Evolutionary conservation across 176 grass and related monocot species (phyloP).

Genomic region (Carex littledalei): DNA sequence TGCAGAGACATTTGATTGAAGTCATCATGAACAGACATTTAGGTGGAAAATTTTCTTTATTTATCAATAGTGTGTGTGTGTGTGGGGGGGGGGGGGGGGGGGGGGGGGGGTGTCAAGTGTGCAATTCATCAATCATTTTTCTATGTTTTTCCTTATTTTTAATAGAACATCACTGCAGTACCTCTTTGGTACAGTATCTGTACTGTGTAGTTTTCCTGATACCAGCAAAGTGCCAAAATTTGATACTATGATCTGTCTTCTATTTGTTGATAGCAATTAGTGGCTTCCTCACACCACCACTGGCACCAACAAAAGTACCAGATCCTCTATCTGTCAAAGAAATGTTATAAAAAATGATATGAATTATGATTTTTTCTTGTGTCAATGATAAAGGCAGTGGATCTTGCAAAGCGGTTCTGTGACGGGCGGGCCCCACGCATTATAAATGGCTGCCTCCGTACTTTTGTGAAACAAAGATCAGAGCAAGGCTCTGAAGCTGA

Average conservation of each 20-base stretch:
- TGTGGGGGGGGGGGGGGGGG: too few relatives aligned
- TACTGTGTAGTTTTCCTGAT: background rate
- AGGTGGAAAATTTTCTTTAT: background rate
- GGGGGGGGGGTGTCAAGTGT: background rate
- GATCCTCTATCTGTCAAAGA: background rate
- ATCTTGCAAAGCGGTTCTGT: slow-evolving; percentile 92
- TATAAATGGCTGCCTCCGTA: slow-evolving; percentile 92
- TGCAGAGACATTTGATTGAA: background rate
- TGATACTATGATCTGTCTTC: background rate
- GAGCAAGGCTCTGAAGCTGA: background rate
- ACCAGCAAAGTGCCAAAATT: background rate
- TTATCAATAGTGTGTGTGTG: too few relatives aligned
- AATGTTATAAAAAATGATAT: background rate
- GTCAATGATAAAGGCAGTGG: slow-evolving; percentile 53
- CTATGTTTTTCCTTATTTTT: background rate
- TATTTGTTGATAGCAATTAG: background rate
- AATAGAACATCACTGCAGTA: too few relatives aligned
- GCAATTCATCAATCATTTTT: background rate
- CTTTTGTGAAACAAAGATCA: slow-evolving; percentile 46
- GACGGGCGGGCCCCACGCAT: slow-evolving; percentile 75
- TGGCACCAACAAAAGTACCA: background rate
- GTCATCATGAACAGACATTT: background rate
- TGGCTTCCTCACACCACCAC: background rate
- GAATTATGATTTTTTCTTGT: background rate
- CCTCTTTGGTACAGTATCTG: background rate